These are phyloP conservation scores for Trichothecium roseum DNA, from an alignment of 2,329 filamentous ascomycete genomes.

Conservation along the genomic window DNA sequence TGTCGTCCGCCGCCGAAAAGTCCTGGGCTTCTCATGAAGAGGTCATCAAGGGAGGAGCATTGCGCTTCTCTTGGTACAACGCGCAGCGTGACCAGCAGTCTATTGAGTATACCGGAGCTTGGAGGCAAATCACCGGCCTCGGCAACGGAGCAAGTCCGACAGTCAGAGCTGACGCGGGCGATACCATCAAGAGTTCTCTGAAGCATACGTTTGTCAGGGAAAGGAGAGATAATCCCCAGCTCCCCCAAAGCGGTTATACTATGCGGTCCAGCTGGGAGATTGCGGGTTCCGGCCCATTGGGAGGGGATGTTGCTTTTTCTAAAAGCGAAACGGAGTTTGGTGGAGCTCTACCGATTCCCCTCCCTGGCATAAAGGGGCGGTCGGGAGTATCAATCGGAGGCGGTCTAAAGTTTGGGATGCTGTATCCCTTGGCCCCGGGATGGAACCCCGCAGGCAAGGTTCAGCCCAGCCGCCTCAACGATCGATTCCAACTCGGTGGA, in stretches of 20 bases:
- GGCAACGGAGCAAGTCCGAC: constrained; percentile 67
- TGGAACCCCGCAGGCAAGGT: constrained; percentile 37
- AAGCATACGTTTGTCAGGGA: constrained; percentile 75
- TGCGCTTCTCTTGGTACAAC: constrained; percentile 67
- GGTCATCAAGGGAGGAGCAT: constrained; percentile 64
- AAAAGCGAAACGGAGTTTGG: constrained; percentile 84
- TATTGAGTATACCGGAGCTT: constrained; percentile 68
- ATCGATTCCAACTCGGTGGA: constrained; percentile 89
- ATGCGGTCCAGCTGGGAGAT: constrained; percentile 69
- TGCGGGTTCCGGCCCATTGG: constrained; percentile 75
- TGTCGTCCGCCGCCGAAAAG: constrained; percentile 79
- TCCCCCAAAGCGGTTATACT: constrained; percentile 75
- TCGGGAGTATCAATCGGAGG: constrained; percentile 76
- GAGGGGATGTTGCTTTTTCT: constrained; percentile 86
- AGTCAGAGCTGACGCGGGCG: constrained; percentile 75
- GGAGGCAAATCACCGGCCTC: constrained; percentile 82
- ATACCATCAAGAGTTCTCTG: constrained; percentile 81
- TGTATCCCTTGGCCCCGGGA: constrained; percentile 69
- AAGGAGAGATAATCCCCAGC: constrained; percentile 70
- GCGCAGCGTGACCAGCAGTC: constrained; percentile 59
- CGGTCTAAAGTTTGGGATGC: constrained; percentile 68
- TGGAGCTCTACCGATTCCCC: constrained; percentile 60
- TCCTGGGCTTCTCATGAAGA: constrained; percentile 93
- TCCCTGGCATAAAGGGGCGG: constrained; percentile 57
- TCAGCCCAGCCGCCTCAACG: constrained; percentile 71